Conservation (phyloP, 352 stramenopile genomes). For the Globisporangium parvum region DNA sequence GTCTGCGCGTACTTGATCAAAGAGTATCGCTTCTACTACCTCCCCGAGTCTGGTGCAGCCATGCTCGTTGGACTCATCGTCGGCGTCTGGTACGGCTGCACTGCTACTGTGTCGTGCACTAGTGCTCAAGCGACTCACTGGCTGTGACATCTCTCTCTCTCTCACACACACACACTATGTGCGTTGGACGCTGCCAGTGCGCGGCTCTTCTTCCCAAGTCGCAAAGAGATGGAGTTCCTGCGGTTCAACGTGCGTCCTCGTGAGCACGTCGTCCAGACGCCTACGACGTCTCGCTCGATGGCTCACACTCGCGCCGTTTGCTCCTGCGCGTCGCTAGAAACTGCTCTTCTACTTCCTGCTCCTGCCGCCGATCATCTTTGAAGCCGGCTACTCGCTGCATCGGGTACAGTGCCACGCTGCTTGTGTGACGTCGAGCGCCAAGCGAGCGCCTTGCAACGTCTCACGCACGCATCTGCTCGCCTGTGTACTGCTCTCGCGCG, state of each 20-base stretch:
- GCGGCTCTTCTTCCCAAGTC: slow-evolving; percentile 77
- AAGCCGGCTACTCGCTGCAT: slow-evolving; percentile 93
- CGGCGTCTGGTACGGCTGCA: slow-evolving; percentile 44
- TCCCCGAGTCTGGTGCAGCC: slow-evolving; percentile 86
- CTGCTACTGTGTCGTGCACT: background rate
- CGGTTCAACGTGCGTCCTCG: slow-evolving; percentile 65
- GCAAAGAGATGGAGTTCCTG: slow-evolving; percentile 88
- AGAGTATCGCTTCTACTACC: slow-evolving; percentile 87
- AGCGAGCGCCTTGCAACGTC: background rate
- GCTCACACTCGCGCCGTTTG: background rate
- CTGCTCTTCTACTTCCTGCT: slow-evolving; percentile 96
- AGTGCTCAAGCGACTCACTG: background rate
- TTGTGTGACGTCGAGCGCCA: background rate
- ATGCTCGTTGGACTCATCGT: slow-evolving; percentile 90
- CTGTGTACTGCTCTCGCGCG: background rate
- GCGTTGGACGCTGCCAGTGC: slow-evolving; percentile 31
- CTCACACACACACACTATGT: too few species aligned
- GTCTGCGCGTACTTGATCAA: slow-evolving; percentile 89
- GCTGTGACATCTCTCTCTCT: too few species aligned
- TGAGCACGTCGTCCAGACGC: background rate
- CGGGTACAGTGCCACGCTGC: slow-evolving; percentile 22
- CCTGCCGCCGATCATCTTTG: slow-evolving; percentile 97
- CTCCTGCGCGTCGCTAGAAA: slow-evolving; percentile 28
- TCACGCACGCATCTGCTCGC: background rate
- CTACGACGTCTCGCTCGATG: background rate